A percentile compares a stretch with the other conserved stretches of the same genome.
phyloP scores from a whole-genome alignment of 75 land plant species.

The Chamaecyparis obtusa region DNA sequence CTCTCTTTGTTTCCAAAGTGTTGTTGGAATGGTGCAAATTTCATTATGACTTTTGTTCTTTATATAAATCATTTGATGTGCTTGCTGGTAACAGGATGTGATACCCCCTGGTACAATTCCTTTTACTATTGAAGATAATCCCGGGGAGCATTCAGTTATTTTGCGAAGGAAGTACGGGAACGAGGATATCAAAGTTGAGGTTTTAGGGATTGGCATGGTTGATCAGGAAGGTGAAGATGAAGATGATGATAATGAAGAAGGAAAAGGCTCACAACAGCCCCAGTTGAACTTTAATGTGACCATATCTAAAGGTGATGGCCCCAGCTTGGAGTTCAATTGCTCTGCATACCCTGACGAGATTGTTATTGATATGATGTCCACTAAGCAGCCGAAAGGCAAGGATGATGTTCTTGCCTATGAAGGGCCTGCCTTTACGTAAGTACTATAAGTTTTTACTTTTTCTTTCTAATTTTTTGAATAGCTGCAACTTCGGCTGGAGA shows the following conservation, averaged over 20 bases:
- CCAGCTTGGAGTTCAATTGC: slow-evolving; percentile 52
- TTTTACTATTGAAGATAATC: slow-evolving; percentile 58
- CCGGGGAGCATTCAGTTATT: slow-evolving; percentile 39
- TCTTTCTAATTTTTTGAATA: neutral
- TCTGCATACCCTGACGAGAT: slow-evolving; percentile 55
- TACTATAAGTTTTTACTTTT: neutral
- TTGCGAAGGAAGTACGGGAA: slow-evolving; percentile 50
- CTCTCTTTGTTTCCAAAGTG: no score
- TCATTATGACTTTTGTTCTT: neutral
- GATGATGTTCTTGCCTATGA: slow-evolving; percentile 52
- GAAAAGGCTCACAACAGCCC: slow-evolving; percentile 12
- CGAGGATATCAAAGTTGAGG: slow-evolving; percentile 63
- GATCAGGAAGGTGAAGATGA: slow-evolving; percentile 38
- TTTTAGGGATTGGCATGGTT: slow-evolving; percentile 44
- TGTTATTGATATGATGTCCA: slow-evolving; percentile 53
- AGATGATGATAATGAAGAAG: slow-evolving; percentile 19
- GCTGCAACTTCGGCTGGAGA: neutral
- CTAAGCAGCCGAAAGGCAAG: slow-evolving; percentile 17
- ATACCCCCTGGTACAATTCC: slow-evolving; percentile 38
- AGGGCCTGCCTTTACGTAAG: slow-evolving; percentile 81
- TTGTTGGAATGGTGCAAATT: neutral
- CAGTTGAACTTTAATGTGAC: slow-evolving; percentile 43
- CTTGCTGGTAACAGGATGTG: slow-evolving; percentile 19
- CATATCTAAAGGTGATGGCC: slow-evolving; percentile 56
- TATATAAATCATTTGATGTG: neutral